Percentiles rank a stretch among this genome's conserved stretches.
These are phyloP conservation scores for Pichia norvegensis DNA, from an alignment of 1,139 yeast species.

Conservation along the genomic window DNA sequence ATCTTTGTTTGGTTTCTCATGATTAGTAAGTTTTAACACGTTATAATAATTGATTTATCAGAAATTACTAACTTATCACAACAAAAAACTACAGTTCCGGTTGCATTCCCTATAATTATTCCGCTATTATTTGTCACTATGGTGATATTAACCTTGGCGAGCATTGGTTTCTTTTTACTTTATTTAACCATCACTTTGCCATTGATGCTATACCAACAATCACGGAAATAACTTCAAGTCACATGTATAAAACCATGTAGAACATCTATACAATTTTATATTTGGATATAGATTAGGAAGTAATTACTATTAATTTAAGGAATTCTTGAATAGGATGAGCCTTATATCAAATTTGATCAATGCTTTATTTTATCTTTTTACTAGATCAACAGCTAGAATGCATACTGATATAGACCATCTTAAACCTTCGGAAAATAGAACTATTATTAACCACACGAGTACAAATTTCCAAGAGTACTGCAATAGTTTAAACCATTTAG, in stretches of 20 bases:
- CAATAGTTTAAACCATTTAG: background rate
- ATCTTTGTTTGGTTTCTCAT: conserved; percentile 5
- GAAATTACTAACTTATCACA: background rate
- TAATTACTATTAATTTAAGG: no score
- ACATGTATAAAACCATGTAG: no score
- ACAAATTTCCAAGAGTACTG: background rate
- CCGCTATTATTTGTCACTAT: conserved; percentile 2
- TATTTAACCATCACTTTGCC: conserved; percentile 7
- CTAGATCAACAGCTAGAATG: background rate
- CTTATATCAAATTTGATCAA: background rate
- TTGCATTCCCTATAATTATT: conserved; percentile 2
- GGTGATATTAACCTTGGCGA: background rate
- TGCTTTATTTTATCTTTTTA: no score
- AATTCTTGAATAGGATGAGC: background rate
- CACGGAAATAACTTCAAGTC: background rate
- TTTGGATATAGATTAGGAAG: no score
- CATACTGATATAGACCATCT: background rate
- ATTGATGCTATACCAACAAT: background rate
- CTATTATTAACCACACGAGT: no score
- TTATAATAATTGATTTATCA: background rate
- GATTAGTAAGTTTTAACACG: background rate
- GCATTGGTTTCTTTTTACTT: conserved; percentile 3
- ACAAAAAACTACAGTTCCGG: conserved; percentile 3
- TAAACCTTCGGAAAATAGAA: background rate
- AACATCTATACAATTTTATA: no score